Evolutionary conservation across 768 basidiomycete species (phyloP).

Genomic region (Trametes punicea): DNA sequence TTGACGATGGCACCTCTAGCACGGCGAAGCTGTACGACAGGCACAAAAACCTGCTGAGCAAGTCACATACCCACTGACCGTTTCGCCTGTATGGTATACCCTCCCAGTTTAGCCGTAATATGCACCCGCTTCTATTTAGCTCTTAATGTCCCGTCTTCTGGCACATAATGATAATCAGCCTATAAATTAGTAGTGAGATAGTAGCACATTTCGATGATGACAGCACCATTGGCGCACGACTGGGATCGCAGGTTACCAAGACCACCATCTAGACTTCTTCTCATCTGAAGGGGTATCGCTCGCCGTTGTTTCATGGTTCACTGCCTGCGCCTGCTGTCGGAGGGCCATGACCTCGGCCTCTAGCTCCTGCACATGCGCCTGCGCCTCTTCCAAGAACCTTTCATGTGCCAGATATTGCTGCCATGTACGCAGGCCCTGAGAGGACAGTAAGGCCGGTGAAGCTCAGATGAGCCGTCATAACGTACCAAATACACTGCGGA

Average conservation of each 20-base stretch:
- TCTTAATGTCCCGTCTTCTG: conserved; percentile 1
- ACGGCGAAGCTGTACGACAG: conserved; percentile 73
- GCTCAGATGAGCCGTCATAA: conserved; percentile 6
- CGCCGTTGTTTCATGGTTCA: not conserved
- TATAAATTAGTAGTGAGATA: conserved; percentile 2
- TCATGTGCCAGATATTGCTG: conserved; percentile 67
- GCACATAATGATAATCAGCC: conserved; percentile 9
- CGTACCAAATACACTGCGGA: conserved; percentile 76
- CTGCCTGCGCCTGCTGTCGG: conserved; percentile 10
- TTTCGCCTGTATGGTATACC: conserved; percentile 10
- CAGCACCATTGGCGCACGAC: not conserved
- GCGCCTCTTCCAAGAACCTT: conserved; percentile 65
- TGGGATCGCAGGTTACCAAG: conserved; percentile 23
- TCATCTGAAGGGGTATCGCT: not conserved
- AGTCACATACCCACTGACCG: conserved; percentile 10
- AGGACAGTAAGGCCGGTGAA: not conserved
- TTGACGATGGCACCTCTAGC: conserved; percentile 35
- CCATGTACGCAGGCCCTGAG: conserved; percentile 61
- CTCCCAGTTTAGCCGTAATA: not conserved
- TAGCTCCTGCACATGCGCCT: conserved; percentile 46
- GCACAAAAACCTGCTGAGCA: conserved; percentile 52
- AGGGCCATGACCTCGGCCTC: conserved; percentile 55
- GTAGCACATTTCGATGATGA: not conserved
- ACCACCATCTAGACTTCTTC: conserved; percentile 22
- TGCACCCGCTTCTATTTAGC: conserved; percentile 7